Evolutionary conservation across 345 rosid genomes (phyloP).

Genomic region (Hirschfeldia incana): DNA sequence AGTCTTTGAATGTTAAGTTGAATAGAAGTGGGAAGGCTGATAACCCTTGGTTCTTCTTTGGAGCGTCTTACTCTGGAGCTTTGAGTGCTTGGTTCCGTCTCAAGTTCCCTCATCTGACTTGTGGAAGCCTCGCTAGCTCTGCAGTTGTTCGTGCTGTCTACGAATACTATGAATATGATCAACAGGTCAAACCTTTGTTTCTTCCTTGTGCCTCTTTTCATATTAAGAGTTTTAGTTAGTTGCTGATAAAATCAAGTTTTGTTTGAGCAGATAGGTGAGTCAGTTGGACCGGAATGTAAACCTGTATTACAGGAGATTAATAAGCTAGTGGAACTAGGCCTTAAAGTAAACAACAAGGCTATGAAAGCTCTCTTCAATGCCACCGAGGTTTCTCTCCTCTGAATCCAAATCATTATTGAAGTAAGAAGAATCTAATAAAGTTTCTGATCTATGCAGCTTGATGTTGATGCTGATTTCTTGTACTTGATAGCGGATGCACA

Average conservation of each 20-base stretch:
- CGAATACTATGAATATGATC: conserved; percentile 73
- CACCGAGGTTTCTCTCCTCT: conserved; percentile 54
- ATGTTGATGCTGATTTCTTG: conserved; percentile 85
- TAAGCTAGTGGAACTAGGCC: conserved; percentile 63
- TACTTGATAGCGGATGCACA: conserved; percentile 95
- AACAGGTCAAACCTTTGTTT: conserved; percentile 35
- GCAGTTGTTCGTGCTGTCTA: conserved; percentile 91
- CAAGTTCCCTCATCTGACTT: conserved; percentile 89
- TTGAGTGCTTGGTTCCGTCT: conserved; percentile 97
- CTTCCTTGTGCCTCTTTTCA: neutral
- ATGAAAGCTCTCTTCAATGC: conserved; percentile 72
- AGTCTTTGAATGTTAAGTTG: conserved; percentile 60
- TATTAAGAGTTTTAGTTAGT: neutral
- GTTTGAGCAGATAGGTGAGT: conserved; percentile 65
- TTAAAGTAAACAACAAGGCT: conserved; percentile 59
- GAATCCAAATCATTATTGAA: neutral
- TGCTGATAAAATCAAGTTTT: neutral
- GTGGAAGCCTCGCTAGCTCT: conserved; percentile 98
- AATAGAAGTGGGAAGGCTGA: conserved; percentile 50
- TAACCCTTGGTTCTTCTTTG: conserved; percentile 91
- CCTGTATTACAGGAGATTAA: conserved; percentile 71
- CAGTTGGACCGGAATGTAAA: conserved; percentile 92
- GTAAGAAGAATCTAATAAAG: neutral
- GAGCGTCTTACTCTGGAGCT: conserved; percentile 88
- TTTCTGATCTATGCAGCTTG: conserved; percentile 59